Base-by-base conservation (phyloP, 192 early-diverging fungal genomes). In the Backusella luteola region DNA sequence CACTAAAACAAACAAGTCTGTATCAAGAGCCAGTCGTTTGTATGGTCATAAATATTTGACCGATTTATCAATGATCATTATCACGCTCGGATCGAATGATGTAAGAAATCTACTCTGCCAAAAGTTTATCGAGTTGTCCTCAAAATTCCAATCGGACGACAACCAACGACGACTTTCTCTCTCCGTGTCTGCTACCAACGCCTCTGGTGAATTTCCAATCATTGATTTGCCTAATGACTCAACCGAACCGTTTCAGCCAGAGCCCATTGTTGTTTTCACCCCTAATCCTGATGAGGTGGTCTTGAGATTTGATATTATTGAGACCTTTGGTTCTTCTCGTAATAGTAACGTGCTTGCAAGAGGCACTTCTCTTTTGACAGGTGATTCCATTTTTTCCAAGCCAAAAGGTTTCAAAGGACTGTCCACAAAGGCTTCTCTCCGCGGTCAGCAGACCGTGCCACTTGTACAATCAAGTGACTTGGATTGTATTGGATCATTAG, bases 21-120 rank as follows among this genome's bases (percentile, higher is more conserved):
- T 79, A 41, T 32, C 73, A 34, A 69, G 73, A 41, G 86, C 86
- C 17, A 87, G 88, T 34, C 81, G 89, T 0, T 77, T 85, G 2
- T 90, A 90, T 79, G 90, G 90, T 19, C 89, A 90, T 73, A 90
- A 84, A 46, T 91, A 88, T 69, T 76, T 93, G 6, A 83, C 89
- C 42, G 77, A 85, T 52, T 84, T 91, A 76, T 86, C 82, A 34
- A 80, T 93, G 83, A 86, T 93, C 56, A 78, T 89, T 42, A 77
- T 93, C n/a, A 91, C 89, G 5, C 73, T 93, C 17, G 91, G 91
- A 8, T 89, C 89, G 2, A 86, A 84, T 44, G 91, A 91, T 73
- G 46, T 81, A 6, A 84, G 89, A n/a, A 85, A 81, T 35, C 78
- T 63, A 0, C 74, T 74, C 1, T 78, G 72, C 19, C 69, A 81